Percentiles rank a stretch among this genome's conserved stretches.
These are phyloP conservation scores for Syzygium jambos DNA, from an alignment of 345 rosid genomes.

Conservation along the genomic window DNA sequence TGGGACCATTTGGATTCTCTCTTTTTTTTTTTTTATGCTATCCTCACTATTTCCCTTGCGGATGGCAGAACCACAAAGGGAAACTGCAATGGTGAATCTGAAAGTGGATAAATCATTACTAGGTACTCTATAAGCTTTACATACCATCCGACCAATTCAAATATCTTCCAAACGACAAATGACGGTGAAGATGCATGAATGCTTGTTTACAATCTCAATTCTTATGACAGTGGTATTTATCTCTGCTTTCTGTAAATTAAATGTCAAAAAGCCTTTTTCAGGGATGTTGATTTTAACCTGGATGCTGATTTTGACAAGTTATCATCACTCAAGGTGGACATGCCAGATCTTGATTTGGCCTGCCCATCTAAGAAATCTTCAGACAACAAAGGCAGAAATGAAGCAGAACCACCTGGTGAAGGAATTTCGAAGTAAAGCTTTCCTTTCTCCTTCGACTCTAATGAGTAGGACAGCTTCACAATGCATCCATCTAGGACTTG, in stretches of 20 bases:
- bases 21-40: no score
- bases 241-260: no score
- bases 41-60: not conserved
- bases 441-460: constrained; percentile 4
- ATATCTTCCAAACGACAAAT: no score
- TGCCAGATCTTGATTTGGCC: constrained; percentile 83
- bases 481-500: no score
- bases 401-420: constrained; percentile 21
- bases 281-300: constrained; percentile 82
- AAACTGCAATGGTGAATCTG: constrained; percentile 13
- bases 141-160: no score
- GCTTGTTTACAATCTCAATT: no score
- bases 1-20: no score
- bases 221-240: not conserved
- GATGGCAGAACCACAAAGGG: constrained; percentile 38
- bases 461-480: constrained; percentile 32
- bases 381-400: constrained; percentile 42
- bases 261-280: constrained; percentile 8
- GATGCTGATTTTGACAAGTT: constrained; percentile 67
- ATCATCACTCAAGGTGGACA: constrained; percentile 69
- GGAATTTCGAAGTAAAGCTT: not conserved
- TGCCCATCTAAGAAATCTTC: constrained; percentile 37
- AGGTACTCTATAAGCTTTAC: constrained; percentile 18
- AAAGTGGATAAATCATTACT: constrained; percentile 29
- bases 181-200: no score